Evolutionary conservation across 805 yeast genomes (phyloP), one percentile per base, ranked within the genome.

Genomic region (Saturnispora zaruensis): DNA sequence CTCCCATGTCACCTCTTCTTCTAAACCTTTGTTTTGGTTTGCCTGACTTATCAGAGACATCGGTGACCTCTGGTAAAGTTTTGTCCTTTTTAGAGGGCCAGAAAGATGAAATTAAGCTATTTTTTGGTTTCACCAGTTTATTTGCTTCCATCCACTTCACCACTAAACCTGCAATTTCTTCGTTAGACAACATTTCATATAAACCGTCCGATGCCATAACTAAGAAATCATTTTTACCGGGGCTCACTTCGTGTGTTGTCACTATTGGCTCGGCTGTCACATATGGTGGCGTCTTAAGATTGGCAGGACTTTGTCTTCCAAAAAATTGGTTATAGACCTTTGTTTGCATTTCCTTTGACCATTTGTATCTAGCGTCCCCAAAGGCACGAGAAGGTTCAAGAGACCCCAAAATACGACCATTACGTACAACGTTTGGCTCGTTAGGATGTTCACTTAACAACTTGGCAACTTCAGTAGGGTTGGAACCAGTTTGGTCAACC

Each of bases 181-280:
- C 96, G 66, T 90, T 90, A 20, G 91, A 78, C 50, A 93, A 73
- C 78, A 91, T 77, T 66, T 93, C 99, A 66, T 83, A 93, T 46
- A 93, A 72, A 0, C 99, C 99, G 68, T 93, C 99, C 20, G 95
- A 82, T 0, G 91, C 99, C 77, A 93, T 72, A 30, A 93, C 96
- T 64, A 93, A 69, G 59, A 93, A 93, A 62, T 88, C 93, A 56
- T 86, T 82, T 55, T 82, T 79, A 20, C 75, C 71, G 1, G 89
- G 84, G 46, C 75, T 75, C 45, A 90, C 76, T 59, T 82, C 79
- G 11, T 90, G 84, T 2, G 96, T 82, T 2, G 96, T 84, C 24
- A 90, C 75, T 26, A 85, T 95, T 0, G 99, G 99, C 64, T 84
- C 90, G 0, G 99, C 98, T 1, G 99, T 93, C 34, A 93, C 97